These are phyloP conservation scores for Aspergillus sp. DNA, from an alignment of 2,329 filamentous ascomycete species.

Conservation along the genomic window DNA sequence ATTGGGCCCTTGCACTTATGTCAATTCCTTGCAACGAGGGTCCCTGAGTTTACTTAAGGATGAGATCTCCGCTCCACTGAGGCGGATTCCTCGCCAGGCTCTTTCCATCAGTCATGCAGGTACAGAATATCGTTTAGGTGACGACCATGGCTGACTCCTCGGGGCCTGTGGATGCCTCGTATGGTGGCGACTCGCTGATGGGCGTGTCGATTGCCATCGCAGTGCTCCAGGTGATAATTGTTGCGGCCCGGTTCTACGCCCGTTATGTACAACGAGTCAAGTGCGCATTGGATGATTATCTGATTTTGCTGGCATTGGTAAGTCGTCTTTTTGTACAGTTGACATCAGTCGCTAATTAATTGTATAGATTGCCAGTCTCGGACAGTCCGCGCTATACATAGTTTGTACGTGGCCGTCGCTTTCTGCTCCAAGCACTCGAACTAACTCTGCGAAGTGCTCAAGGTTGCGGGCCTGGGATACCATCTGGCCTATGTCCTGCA, in stretches of 20 bases:
- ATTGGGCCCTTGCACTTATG: conserved; percentile 2
- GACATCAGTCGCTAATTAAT: background rate
- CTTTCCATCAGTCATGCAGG: too few relatives aligned
- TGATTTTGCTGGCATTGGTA: conserved; percentile 24
- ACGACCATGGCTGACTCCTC: background rate
- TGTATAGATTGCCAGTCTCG: conserved; percentile 17
- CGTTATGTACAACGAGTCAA: conserved; percentile 18
- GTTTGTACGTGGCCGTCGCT: conserved; percentile 15
- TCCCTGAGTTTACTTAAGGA: background rate
- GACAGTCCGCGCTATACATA: conserved; percentile 18
- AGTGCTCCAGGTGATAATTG: conserved; percentile 19
- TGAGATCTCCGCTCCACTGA: background rate
- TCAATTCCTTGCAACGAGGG: conserved; percentile 1
- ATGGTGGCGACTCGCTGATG: conserved; percentile 16
- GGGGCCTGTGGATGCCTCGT: background rate
- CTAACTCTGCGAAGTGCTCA: conserved; percentile 11
- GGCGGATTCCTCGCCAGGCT: background rate
- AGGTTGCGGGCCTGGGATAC: conserved; percentile 17
- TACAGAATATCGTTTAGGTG: too few relatives aligned
- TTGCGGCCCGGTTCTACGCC: conserved; percentile 22
- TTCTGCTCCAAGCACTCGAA: background rate
- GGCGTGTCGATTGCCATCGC: conserved; percentile 17
- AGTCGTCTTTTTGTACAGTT: background rate
- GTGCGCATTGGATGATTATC: conserved; percentile 20
- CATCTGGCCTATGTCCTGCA: conserved; percentile 12